phyloP scores from a whole-genome alignment of 257 asterid genomes.

The Oldenlandia corymbosa region DNA sequence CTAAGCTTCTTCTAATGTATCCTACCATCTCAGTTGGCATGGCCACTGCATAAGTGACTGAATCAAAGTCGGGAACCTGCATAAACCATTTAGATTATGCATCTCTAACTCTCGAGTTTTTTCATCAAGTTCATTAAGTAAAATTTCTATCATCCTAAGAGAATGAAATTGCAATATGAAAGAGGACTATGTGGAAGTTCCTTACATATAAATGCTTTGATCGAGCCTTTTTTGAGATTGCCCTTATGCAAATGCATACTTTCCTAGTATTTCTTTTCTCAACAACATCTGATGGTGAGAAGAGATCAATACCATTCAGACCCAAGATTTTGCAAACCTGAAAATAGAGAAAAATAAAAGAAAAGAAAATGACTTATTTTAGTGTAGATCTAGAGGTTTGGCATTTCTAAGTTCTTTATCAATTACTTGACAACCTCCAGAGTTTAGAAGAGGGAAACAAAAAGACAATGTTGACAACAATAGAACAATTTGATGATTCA shows the following conservation, averaged over 20 bases:
- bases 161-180: conserved; percentile 10
- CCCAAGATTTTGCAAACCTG: conserved; percentile 85
- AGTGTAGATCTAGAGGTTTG: neutral
- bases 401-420: neutral
- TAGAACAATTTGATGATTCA: too few species aligned
- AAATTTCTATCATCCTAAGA: neutral
- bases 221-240: conserved; percentile 79
- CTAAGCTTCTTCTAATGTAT: conserved; percentile 64
- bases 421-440: too few species aligned
- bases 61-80: conserved; percentile 79
- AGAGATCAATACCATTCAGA: conserved; percentile 83
- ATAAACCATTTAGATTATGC: neutral
- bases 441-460: too few species aligned
- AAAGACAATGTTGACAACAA: too few species aligned
- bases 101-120: too few species aligned
- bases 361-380: too few species aligned
- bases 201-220: conserved; percentile 70
- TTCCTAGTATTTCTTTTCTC: conserved; percentile 70
- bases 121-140: too few species aligned
- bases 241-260: conserved; percentile 86
- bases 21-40: conserved; percentile 87
- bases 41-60: conserved; percentile 53
- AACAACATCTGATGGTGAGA: conserved; percentile 92
- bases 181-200: conserved; percentile 2
- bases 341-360: neutral